phyloP scores from a whole-genome alignment of 2,329 filamentous ascomycete species.

The Fusarium fujikuroi region DNA sequence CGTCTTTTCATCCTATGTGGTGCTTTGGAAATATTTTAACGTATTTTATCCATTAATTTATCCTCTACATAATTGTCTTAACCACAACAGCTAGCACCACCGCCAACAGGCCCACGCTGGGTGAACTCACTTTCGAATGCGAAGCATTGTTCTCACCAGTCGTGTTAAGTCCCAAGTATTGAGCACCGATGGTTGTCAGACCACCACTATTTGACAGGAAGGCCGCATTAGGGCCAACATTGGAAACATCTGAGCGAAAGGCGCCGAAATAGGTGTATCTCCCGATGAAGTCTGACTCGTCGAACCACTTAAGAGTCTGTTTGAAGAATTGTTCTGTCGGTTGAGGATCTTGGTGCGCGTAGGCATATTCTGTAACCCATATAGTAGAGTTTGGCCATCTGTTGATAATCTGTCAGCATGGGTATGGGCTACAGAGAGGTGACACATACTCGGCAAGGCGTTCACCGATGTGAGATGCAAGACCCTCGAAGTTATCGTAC shows the following conservation, averaged over 20 bases:
- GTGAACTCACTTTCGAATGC: not conserved
- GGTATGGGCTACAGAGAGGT: not conserved
- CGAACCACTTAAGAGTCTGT: constrained; percentile 72
- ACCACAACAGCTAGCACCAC: constrained; percentile 8
- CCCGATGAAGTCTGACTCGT: constrained; percentile 64
- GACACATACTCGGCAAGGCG: constrained; percentile 49
- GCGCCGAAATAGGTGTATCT: constrained; percentile 81
- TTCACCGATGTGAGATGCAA: constrained; percentile 74
- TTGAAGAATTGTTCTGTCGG: constrained; percentile 76
- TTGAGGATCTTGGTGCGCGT: constrained; percentile 64
- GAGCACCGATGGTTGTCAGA: constrained; percentile 79
- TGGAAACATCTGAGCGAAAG: constrained; percentile 75
- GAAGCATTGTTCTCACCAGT: constrained; percentile 52
- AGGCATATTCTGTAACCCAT: constrained; percentile 84
- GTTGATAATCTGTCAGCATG: not conserved
- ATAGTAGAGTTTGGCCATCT: constrained; percentile 71
- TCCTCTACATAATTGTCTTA: constrained; percentile 5
- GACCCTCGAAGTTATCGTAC: constrained; percentile 75
- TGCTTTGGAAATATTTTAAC: not conserved
- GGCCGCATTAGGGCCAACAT: constrained; percentile 77
- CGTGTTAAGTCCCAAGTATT: constrained; percentile 73
- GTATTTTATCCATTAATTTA: not conserved
- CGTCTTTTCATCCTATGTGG: not conserved
- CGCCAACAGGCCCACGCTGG: constrained; percentile 1
- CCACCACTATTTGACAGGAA: constrained; percentile 75